Evolutionary conservation across 2,329 filamentous ascomycete species (phyloP).

Genomic region (Tothia fuscella): DNA sequence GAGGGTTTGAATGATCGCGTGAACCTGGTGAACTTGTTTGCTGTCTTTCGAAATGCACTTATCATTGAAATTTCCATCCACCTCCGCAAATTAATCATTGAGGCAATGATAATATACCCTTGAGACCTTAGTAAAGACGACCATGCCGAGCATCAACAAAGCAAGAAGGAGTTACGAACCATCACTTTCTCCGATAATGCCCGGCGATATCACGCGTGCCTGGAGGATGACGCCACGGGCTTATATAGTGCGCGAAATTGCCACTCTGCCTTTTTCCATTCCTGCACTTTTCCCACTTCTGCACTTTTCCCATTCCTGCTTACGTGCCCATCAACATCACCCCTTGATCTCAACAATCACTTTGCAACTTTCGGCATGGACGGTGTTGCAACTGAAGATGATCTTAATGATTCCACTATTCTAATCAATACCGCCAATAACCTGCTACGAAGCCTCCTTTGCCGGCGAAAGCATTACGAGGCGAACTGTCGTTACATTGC

Average conservation of each 20-base stretch:
- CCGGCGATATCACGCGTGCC: background rate
- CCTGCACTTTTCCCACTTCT: background rate
- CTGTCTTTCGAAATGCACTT: background rate
- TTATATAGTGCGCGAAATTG: background rate
- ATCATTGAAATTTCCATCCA: background rate
- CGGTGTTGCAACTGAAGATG: background rate
- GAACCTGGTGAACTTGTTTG: too few relatives aligned
- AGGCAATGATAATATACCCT: background rate
- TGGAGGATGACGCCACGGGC: background rate
- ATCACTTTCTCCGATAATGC: too few relatives aligned
- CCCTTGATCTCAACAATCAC: background rate
- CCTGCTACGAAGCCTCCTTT: background rate
- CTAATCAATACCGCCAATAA: background rate
- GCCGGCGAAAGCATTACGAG: slow-evolving; percentile 3
- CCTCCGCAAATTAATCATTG: background rate
- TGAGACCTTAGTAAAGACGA: background rate
- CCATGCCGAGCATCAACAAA: too few relatives aligned
- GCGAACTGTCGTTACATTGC: background rate
- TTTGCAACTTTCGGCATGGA: background rate
- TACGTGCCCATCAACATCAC: background rate
- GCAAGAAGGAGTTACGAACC: too few relatives aligned
- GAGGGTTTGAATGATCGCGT: too few relatives aligned
- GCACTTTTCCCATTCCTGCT: too few relatives aligned
- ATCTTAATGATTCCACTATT: background rate
- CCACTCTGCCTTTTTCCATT: background rate